Evolutionary conservation across 2,329 filamentous ascomycete species (phyloP).

Genomic region (Fusarium poae): DNA sequence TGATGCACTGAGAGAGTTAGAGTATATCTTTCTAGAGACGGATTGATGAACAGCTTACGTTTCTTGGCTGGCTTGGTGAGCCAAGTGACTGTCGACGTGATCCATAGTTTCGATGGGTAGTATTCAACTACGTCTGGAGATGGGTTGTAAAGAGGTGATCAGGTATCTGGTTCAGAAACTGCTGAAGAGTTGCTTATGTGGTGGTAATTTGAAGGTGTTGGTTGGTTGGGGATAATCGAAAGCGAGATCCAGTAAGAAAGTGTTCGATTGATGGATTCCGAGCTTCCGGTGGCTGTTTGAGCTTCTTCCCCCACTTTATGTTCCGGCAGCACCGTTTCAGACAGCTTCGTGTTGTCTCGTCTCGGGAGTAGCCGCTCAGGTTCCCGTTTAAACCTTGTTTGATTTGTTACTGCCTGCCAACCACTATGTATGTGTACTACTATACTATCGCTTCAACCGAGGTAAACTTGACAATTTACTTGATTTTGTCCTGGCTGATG

Average conservation of each 20-base stretch:
- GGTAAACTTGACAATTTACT: background rate
- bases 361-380: conserved; percentile 3
- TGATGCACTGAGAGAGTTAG: conserved; percentile 52
- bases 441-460: background rate
- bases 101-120: conserved; percentile 59
- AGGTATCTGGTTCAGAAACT: background rate
- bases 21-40: background rate
- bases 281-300: conserved; percentile 35
- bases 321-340: conserved; percentile 24
- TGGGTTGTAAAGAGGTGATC: background rate
- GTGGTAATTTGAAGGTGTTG: conserved; percentile 12
- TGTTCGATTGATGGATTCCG: conserved; percentile 13
- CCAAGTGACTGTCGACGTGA: conserved; percentile 68
- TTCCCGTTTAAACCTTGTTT: background rate
- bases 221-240: conserved; percentile 1
- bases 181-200: background rate
- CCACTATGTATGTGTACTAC: no score
- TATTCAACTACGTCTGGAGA: background rate
- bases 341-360: conserved; percentile 27
- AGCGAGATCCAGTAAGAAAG: conserved; percentile 8
- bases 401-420: background rate
- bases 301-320: conserved; percentile 35
- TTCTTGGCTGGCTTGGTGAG: conserved; percentile 64
- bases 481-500: background rate
- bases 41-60: conserved; percentile 49